Conservation (phyloP, 2,329 filamentous ascomycete species). For the Dactylonectria macrodidyma region DNA sequence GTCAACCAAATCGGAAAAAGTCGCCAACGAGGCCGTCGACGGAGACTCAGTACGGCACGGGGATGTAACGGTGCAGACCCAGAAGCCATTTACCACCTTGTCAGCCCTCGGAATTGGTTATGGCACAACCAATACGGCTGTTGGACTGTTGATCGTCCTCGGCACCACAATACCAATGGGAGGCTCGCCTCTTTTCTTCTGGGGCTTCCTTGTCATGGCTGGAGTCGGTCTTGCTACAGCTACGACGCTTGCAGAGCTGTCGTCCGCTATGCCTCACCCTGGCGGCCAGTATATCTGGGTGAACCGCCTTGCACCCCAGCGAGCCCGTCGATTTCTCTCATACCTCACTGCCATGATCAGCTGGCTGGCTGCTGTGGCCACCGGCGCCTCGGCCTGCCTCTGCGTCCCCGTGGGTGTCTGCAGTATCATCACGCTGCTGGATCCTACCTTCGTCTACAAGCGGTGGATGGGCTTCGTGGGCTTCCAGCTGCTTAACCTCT, state of each 20-base stretch:
- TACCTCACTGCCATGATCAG: constrained; percentile 46
- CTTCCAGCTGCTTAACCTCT: constrained; percentile 46
- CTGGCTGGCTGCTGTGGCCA: constrained; percentile 47
- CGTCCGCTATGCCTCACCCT: constrained; percentile 48
- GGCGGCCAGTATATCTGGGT: constrained; percentile 50
- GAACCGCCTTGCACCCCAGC: constrained; percentile 38
- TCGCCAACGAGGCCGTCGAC: constrained; percentile 10
- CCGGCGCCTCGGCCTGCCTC: constrained; percentile 44
- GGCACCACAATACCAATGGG: constrained; percentile 42
- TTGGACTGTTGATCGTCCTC: constrained; percentile 42
- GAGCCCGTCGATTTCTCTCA: constrained; percentile 37
- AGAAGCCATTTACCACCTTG: constrained; percentile 52
- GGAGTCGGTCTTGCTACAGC: constrained; percentile 45
- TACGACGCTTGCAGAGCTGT: constrained; percentile 47
- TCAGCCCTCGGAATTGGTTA: constrained; percentile 48
- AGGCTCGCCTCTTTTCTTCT: constrained; percentile 45
- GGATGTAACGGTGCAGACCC: constrained; percentile 39
- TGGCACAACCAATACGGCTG: constrained; percentile 45
- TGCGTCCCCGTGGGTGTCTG: constrained; percentile 42
- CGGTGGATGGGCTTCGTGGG: constrained; percentile 49
- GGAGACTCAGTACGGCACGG: constrained; percentile 28
- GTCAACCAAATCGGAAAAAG: constrained; percentile 17
- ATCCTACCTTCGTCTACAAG: constrained; percentile 44
- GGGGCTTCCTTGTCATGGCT: constrained; percentile 46
- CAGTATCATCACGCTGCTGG: constrained; percentile 40